Conservation (phyloP, 1,139 yeast genomes). For the Pichia sp. region DNA sequence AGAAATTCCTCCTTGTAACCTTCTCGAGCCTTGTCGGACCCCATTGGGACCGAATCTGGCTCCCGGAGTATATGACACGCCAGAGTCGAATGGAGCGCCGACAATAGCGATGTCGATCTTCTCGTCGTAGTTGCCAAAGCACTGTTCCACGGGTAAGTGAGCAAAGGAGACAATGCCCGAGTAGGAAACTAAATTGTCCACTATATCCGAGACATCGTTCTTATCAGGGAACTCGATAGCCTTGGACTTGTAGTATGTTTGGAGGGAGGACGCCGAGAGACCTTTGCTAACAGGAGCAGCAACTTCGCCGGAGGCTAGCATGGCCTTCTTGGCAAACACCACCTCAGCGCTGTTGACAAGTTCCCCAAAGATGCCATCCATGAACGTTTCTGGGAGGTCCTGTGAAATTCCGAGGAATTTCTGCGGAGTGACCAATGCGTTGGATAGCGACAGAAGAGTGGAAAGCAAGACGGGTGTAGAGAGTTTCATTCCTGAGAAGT, state of each 20-base stretch:
- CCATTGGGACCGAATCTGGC: constrained; percentile 51
- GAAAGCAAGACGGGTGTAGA: not conserved
- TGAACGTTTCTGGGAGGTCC: constrained; percentile 20
- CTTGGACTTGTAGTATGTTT: constrained; percentile 19
- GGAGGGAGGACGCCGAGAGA: constrained; percentile 1
- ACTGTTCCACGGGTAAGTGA: constrained; percentile 38
- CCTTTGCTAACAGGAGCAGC: not conserved
- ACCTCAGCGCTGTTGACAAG: constrained; percentile 18
- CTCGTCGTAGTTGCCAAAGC: constrained; percentile 33
- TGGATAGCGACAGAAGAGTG: not conserved
- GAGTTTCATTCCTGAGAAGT: no score
- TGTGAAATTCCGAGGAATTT: not conserved
- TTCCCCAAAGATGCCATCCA: constrained; percentile 34
- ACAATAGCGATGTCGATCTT: constrained; percentile 44
- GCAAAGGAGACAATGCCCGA: constrained; percentile 49
- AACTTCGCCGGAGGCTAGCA: not conserved
- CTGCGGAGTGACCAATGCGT: constrained; percentile 6
- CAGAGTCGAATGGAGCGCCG: constrained; percentile 53
- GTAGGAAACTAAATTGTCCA: constrained; percentile 24
- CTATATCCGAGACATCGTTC: constrained; percentile 32
- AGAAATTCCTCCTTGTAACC: constrained; percentile 37
- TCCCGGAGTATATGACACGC: constrained; percentile 47
- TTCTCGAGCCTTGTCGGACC: constrained; percentile 38
- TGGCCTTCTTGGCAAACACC: not conserved
- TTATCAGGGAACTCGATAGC: constrained; percentile 30